Evolutionary conservation across 2,329 filamentous ascomycete genomes (phyloP).

Genomic region (Rasamsonia emersonii): DNA sequence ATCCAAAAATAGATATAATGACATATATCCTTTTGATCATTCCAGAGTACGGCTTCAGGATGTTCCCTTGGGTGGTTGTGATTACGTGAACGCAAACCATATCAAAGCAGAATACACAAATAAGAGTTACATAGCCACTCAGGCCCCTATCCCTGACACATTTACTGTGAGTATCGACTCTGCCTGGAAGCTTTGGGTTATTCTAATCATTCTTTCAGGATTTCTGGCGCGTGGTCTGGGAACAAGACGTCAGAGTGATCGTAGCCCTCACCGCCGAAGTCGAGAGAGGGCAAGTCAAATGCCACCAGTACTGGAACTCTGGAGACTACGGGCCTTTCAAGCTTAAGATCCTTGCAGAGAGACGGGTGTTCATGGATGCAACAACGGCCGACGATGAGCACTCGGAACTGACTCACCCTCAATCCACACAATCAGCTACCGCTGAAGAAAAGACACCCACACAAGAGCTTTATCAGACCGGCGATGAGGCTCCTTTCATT

Average conservation of each 20-base stretch:
- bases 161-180: conserved; percentile 59
- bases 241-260: conserved; percentile 87
- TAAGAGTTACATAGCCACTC: conserved; percentile 91
- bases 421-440: conserved; percentile 25
- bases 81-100: conserved; percentile 94
- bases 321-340: conserved; percentile 69
- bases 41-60: conserved; percentile 71
- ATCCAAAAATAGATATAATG: conserved; percentile 93
- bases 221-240: conserved; percentile 97
- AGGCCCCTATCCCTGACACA: conserved; percentile 85
- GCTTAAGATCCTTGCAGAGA: conserved; percentile 71
- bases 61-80: conserved; percentile 60
- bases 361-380: conserved; percentile 66
- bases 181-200: conserved; percentile 2
- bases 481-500: conserved; percentile 61
- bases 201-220: conserved; percentile 50
- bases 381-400: conserved; percentile 41
- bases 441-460: conserved; percentile 19
- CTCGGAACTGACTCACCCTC: conserved; percentile 26
- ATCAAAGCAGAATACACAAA: conserved; percentile 71
- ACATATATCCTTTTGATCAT: conserved; percentile 94
- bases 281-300: conserved; percentile 89
- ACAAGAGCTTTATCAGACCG: conserved; percentile 19
- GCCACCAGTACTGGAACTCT: conserved; percentile 84
- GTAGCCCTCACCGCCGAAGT: conserved; percentile 94